A percentile compares a stretch with the other conserved stretches of the same genome.
Conservation (phyloP, 2,329 filamentous ascomycete genomes). For the Rosellinia necatrix region DNA sequence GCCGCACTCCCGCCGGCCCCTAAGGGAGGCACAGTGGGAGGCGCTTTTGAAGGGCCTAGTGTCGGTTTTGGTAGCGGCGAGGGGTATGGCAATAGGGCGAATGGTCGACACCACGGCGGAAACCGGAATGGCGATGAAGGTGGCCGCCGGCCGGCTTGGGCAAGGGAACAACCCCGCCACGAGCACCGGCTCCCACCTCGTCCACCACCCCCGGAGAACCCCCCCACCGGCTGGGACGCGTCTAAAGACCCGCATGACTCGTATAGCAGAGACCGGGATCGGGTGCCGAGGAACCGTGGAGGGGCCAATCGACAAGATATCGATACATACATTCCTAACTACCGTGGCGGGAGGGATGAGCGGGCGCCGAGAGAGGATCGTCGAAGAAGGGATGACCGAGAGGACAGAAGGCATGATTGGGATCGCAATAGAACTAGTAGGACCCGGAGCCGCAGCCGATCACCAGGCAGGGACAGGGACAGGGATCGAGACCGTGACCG, state of each 20-base stretch:
- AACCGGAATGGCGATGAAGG: slow-evolving; percentile 45
- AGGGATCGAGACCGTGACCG: slow-evolving; percentile 45
- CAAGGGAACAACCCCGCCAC: slow-evolving; percentile 49
- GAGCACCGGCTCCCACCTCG: slow-evolving; percentile 52
- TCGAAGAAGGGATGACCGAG: slow-evolving; percentile 42
- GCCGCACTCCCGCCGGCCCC: slow-evolving; percentile 86
- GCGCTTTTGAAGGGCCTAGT: slow-evolving; percentile 56
- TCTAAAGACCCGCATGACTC: slow-evolving; percentile 49
- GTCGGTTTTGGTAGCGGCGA: slow-evolving; percentile 57
- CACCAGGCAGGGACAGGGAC: slow-evolving; percentile 40
- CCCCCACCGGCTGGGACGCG: slow-evolving; percentile 44
- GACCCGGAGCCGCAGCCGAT: slow-evolving; percentile 53
- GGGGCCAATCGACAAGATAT: slow-evolving; percentile 45
- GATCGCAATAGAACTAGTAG: slow-evolving; percentile 47
- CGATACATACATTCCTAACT: slow-evolving; percentile 57
- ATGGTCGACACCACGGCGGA: slow-evolving; percentile 46
- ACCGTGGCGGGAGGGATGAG: slow-evolving; percentile 44
- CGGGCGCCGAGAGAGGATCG: slow-evolving; percentile 46
- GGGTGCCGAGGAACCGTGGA: slow-evolving; percentile 41
- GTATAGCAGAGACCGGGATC: slow-evolving; percentile 43
- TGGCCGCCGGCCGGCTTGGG: slow-evolving; percentile 57
- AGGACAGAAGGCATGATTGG: slow-evolving; percentile 46
- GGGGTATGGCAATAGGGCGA: slow-evolving; percentile 56
- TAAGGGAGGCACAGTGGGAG: slow-evolving; percentile 86
- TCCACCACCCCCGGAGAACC: slow-evolving; percentile 53